Evolutionary conservation across 495 filamentous ascomycete genomes (phyloP).

Genomic region (Jackrogersella multiformis): DNA sequence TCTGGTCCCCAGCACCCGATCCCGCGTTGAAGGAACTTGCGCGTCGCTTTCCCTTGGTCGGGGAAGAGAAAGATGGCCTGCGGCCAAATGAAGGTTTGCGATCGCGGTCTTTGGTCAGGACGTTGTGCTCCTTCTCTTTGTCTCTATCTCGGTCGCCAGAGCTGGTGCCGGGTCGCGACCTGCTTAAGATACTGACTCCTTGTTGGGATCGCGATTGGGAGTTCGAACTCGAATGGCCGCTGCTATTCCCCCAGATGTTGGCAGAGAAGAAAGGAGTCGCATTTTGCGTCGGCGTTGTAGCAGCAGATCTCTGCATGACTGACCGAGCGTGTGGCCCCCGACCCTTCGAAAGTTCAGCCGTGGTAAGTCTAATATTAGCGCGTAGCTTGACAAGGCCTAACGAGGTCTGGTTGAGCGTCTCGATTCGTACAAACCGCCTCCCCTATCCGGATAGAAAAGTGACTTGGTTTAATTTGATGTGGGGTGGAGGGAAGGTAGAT

Average conservation of each 20-base stretch:
- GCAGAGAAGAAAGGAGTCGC: conserved; percentile 56
- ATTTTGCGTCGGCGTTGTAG: conserved; percentile 50
- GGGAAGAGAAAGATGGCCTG: conserved; percentile 54
- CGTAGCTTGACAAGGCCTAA: conserved; percentile 4
- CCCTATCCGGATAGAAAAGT: conserved; percentile 35
- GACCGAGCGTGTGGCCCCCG: conserved; percentile 25
- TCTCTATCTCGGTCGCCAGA: conserved; percentile 46
- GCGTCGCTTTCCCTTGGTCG: conserved; percentile 51
- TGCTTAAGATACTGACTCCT: conserved; percentile 18
- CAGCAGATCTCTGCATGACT: conserved; percentile 55
- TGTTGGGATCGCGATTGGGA: conserved; percentile 34
- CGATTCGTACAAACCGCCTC: conserved; percentile 32
- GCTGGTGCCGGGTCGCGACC: conserved; percentile 54
- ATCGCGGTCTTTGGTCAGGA: conserved; percentile 55
- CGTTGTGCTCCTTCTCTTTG: conserved; percentile 43
- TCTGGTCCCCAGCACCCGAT: conserved; percentile 31
- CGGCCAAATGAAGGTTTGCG: conserved; percentile 55
- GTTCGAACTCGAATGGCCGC: conserved; percentile 20
- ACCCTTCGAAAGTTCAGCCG: conserved; percentile 35
- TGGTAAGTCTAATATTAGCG: conserved; percentile 41
- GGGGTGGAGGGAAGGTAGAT: conserved; percentile 24
- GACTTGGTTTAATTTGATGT: conserved; percentile 41
- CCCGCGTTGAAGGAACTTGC: conserved; percentile 49
- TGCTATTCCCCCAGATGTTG: conserved; percentile 50
- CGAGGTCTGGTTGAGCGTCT: conserved; percentile 25